Percentiles rank a stretch among this genome's conserved stretches.
Evolutionary conservation across 345 rosid genomes (phyloP).

Genomic region (Moringa oleifera): DNA sequence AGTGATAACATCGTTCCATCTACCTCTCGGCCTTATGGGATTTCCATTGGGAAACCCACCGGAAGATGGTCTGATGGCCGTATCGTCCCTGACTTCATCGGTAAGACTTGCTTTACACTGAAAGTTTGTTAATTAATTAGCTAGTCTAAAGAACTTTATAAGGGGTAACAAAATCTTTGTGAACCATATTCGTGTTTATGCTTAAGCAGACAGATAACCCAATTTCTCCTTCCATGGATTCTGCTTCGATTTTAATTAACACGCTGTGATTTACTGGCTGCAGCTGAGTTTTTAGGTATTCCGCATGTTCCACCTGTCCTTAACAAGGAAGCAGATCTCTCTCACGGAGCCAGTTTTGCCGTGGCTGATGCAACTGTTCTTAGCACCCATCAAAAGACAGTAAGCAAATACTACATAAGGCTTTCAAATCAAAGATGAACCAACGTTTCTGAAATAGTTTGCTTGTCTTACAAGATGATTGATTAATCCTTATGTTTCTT

Average conservation of each 20-base stretch:
- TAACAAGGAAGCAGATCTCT: constrained; percentile 13
- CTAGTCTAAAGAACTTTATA: no score
- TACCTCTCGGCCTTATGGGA: no score
- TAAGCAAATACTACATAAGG: no score
- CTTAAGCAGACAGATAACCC: neutral
- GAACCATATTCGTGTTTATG: no score
- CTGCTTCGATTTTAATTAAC: neutral
- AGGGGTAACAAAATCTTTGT: no score
- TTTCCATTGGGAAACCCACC: constrained; percentile 18
- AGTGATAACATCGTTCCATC: no score
- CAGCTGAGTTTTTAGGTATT: constrained; percentile 24
- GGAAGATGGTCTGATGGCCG: constrained; percentile 24
- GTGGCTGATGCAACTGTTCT: constrained; percentile 28
- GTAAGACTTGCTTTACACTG: neutral
- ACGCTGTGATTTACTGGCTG: neutral
- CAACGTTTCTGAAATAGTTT: no score
- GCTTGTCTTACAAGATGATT: no score
- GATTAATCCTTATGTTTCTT: no score
- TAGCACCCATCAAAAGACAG: no score
- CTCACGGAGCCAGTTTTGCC: constrained; percentile 33
- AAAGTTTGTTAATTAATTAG: no score
- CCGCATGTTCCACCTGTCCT: constrained; percentile 23
- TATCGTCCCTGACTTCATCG: constrained; percentile 28
- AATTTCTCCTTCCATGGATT: neutral
- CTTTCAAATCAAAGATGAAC: no score